A percentile compares a stretch with the other conserved stretches of the same genome.
Conservation (phyloP, 2,329 filamentous ascomycete species). For the Pyricularia grisea region DNA sequence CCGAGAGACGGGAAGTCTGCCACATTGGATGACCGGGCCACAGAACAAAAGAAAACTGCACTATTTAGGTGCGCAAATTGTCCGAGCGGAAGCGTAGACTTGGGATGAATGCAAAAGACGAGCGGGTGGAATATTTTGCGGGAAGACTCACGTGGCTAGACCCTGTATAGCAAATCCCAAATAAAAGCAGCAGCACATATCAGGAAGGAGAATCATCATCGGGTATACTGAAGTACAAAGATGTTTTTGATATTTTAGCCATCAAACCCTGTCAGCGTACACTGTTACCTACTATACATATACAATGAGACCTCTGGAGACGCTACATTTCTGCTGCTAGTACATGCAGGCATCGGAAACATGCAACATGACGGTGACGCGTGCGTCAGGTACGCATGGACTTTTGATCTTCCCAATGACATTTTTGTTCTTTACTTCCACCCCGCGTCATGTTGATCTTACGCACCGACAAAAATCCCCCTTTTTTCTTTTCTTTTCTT, state of each 20-base stretch:
- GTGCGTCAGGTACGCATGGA: not conserved
- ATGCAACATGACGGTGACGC: not conserved
- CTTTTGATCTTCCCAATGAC: not conserved
- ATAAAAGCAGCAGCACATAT: too few relatives aligned
- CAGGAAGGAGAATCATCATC: not conserved
- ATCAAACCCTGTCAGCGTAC: too few relatives aligned
- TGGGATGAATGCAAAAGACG: not conserved
- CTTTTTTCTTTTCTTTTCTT: not conserved
- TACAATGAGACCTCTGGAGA: not conserved
- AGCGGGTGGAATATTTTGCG: not conserved
- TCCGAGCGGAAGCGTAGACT: not conserved
- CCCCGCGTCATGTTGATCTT: not conserved
- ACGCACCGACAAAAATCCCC: not conserved
- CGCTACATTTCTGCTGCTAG: not conserved
- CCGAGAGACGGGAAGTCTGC: not conserved
- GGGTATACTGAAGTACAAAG: too few relatives aligned
- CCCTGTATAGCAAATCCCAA: not conserved
- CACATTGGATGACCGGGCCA: not conserved
- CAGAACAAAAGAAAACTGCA: not conserved
- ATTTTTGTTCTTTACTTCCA: not conserved
- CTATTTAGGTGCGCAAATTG: not conserved
- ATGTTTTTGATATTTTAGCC: too few relatives aligned
- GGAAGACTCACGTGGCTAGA: not conserved
- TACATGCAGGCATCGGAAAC: not conserved
- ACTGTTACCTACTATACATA: too few relatives aligned